These are phyloP conservation scores for Cryptococcus depauperatus DNA, from an alignment of 1,284 basidiomycete species.

Conservation along the genomic window DNA sequence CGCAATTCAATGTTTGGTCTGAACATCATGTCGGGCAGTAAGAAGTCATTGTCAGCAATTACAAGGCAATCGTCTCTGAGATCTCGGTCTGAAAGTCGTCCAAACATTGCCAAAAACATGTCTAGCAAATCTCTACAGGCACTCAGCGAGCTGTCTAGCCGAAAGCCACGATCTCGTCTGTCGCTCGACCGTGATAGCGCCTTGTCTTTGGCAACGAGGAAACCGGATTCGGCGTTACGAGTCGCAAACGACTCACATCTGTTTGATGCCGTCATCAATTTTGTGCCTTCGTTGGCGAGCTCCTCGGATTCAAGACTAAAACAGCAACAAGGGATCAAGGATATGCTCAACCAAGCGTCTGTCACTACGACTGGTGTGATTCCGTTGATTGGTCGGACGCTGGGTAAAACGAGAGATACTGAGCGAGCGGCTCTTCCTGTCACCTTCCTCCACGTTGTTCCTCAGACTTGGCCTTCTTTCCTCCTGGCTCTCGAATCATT, in stretches of 20 bases:
- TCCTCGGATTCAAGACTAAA: constrained; percentile 9
- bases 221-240: not conserved
- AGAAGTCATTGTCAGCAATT: no score
- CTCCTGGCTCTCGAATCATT: constrained; percentile 28
- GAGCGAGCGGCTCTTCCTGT: constrained; percentile 13
- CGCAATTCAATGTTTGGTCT: constrained; percentile 7
- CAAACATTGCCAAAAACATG: not conserved
- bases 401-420: constrained; percentile 2
- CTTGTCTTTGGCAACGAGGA: constrained; percentile 9
- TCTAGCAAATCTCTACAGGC: not conserved
- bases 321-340: constrained; percentile 21
- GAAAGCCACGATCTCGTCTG: constrained; percentile 1
- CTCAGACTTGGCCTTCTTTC: constrained; percentile 22
- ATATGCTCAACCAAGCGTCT: constrained; percentile 34
- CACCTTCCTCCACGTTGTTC: constrained; percentile 31
- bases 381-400: constrained; percentile 17
- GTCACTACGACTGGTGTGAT: constrained; percentile 31
- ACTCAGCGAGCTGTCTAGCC: not conserved
- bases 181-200: constrained; percentile 10
- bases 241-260: not conserved
- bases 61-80: constrained; percentile 14
- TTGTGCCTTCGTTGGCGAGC: constrained; percentile 24
- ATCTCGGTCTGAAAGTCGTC: constrained; percentile 1
- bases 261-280: constrained; percentile 37
- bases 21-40: not conserved